Evolutionary conservation across 2,329 filamentous ascomycete genomes (phyloP).

Genomic region (Cladophialophora chaetospira): DNA sequence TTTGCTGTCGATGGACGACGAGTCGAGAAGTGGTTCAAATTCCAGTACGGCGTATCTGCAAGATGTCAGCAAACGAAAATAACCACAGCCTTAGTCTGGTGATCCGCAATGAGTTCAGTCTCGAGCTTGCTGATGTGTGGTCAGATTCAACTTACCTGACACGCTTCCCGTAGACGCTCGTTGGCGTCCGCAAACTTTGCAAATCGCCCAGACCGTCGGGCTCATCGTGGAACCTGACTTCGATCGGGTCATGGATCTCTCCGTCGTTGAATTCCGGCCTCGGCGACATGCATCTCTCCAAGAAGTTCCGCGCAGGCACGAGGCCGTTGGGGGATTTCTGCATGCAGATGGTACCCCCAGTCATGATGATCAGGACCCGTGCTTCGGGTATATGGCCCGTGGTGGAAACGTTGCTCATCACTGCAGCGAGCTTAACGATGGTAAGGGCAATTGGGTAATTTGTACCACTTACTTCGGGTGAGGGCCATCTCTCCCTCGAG

Average conservation of each 20-base stretch:
- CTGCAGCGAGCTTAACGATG: slow-evolving; percentile 8
- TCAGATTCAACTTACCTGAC: slow-evolving; percentile 60
- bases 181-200: slow-evolving; percentile 74
- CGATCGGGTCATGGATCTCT: slow-evolving; percentile 58
- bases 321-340: slow-evolving; percentile 76
- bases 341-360: slow-evolving; percentile 84
- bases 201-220: slow-evolving; percentile 49
- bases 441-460: neutral
- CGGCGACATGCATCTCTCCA: slow-evolving; percentile 78
- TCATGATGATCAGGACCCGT: slow-evolving; percentile 85
- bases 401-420: slow-evolving; percentile 18
- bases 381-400: slow-evolving; percentile 61
- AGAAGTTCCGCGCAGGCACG: slow-evolving; percentile 76
- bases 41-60: slow-evolving; percentile 73
- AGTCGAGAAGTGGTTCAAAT: slow-evolving; percentile 82
- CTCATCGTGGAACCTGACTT: slow-evolving; percentile 57
- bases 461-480: slow-evolving; percentile 16
- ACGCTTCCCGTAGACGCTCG: slow-evolving; percentile 76
- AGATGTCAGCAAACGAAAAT: slow-evolving; percentile 4
- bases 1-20: slow-evolving; percentile 81
- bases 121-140: too few species aligned
- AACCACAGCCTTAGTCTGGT: too few species aligned
- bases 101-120: too few species aligned
- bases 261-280: slow-evolving; percentile 84
- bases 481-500: slow-evolving; percentile 16